Evolutionary conservation across 306 rosid species (phyloP).

Genomic region (Rubus idaeus): DNA sequence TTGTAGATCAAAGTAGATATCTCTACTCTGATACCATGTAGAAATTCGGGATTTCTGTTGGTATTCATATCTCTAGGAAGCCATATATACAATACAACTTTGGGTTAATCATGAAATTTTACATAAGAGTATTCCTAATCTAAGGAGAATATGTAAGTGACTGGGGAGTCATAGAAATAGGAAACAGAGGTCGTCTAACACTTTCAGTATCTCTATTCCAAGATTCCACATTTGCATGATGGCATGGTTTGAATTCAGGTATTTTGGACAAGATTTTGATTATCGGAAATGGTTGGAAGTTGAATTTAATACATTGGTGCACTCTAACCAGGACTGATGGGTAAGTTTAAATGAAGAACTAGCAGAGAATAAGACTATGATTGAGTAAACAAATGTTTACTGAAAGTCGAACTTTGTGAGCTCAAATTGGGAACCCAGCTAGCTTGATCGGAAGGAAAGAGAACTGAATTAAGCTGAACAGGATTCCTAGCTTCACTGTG

Average conservation of each 20-base stretch:
- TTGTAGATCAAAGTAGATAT: too few species aligned
- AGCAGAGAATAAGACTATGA: neutral
- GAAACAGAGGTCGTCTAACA: too few species aligned
- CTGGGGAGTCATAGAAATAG: too few species aligned
- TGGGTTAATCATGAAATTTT: neutral
- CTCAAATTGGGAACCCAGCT: conserved; percentile 77
- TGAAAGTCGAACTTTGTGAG: neutral
- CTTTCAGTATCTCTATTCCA: too few species aligned
- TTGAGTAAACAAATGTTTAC: neutral
- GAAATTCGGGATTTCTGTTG: too few species aligned
- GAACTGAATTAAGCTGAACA: conserved; percentile 61
- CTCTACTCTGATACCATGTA: too few species aligned
- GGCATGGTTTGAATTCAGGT: neutral
- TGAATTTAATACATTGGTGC: neutral
- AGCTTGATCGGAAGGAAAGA: conserved; percentile 71
- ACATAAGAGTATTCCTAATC: neutral
- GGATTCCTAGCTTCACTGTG: conserved; percentile 75
- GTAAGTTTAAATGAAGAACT: neutral
- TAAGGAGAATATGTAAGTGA: neutral
- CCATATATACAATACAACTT: too few species aligned
- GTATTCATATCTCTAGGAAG: neutral
- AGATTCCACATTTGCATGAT: too few species aligned
- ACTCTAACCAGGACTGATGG: neutral
- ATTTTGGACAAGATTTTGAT: neutral
- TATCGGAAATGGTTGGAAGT: neutral